A percentile compares a stretch with the other conserved stretches of the same genome.
Evolutionary conservation across 257 asterid species (phyloP).

Genomic region (Thymus mandschuricus): DNA sequence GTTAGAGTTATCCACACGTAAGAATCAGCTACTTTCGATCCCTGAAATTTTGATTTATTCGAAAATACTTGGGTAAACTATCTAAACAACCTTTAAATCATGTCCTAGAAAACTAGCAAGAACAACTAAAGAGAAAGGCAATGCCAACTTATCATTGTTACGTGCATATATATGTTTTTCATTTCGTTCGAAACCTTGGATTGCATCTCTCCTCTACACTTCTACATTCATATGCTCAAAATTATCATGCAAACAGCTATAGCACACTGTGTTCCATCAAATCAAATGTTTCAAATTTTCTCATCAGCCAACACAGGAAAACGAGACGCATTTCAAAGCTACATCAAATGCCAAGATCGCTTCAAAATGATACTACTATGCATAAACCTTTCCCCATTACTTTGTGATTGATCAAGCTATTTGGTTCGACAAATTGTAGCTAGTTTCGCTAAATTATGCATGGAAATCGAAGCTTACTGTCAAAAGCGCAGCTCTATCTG

Average conservation of each 20-base stretch:
- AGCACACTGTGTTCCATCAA: background rate
- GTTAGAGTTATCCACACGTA: slow-evolving; percentile 39
- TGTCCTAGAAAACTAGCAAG: background rate
- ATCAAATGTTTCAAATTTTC: background rate
- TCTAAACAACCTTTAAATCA: background rate
- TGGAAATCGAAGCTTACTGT: slow-evolving; percentile 38
- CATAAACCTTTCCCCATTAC: background rate
- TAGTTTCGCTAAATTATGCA: background rate
- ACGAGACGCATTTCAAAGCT: background rate
- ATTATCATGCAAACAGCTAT: background rate
- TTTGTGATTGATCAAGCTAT: background rate
- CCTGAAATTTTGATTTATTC: slow-evolving; percentile 40
- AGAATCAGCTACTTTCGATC: slow-evolving; percentile 45
- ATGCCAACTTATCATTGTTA: background rate
- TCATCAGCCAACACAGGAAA: background rate
- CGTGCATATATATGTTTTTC: background rate
- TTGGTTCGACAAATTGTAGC: background rate
- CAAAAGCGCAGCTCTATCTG: slow-evolving; percentile 58
- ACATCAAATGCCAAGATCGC: background rate
- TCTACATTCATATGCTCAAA: background rate
- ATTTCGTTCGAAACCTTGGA: background rate
- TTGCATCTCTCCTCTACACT: background rate
- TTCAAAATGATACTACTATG: background rate
- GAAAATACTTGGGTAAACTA: background rate
- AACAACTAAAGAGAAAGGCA: background rate